Evolutionary conservation across 495 filamentous ascomycete species (phyloP).

Genomic region (Penicillium alfredii): DNA sequence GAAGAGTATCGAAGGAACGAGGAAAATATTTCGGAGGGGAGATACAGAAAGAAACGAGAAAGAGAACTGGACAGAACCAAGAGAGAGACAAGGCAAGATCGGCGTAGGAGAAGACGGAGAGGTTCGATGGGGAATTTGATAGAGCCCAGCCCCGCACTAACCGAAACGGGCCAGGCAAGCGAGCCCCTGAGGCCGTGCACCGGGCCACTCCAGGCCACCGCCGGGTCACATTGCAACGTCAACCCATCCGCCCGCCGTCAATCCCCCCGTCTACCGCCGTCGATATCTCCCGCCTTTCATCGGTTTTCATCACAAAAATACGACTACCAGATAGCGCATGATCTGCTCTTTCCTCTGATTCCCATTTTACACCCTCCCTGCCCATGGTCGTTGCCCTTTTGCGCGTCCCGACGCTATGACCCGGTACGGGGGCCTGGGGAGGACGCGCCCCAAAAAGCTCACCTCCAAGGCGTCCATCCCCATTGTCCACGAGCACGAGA

Average conservation of each 20-base stretch:
- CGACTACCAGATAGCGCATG: slow-evolving; percentile 50
- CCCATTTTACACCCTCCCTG: slow-evolving; percentile 36
- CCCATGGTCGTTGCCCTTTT: slow-evolving; percentile 42
- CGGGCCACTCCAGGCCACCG: slow-evolving; percentile 40
- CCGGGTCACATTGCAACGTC: slow-evolving; percentile 54
- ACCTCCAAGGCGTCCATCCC: slow-evolving; percentile 78
- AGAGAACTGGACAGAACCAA: background rate
- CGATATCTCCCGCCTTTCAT: slow-evolving; percentile 29
- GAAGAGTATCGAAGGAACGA: slow-evolving; percentile 2
- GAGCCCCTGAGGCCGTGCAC: slow-evolving; percentile 47
- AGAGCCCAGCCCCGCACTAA: slow-evolving; percentile 51
- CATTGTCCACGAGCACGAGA: slow-evolving; percentile 81
- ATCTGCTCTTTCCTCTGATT: slow-evolving; percentile 38
- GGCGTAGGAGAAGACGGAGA: background rate
- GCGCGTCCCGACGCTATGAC: slow-evolving; percentile 59
- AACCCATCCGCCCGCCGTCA: slow-evolving; percentile 58
- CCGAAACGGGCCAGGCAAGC: slow-evolving; percentile 37
- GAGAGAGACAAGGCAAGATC: background rate
- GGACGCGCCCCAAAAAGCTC: slow-evolving; percentile 81
- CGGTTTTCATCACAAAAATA: slow-evolving; percentile 51
- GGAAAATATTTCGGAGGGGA: background rate
- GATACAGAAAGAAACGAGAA: background rate
- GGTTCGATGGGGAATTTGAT: no score
- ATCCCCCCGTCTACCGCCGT: slow-evolving; percentile 35
- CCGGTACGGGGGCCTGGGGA: slow-evolving; percentile 53